These are phyloP conservation scores for Plasmodium falciparum DNA, from an alignment of 169 alveolate genomes.

Conservation along the genomic window DNA sequence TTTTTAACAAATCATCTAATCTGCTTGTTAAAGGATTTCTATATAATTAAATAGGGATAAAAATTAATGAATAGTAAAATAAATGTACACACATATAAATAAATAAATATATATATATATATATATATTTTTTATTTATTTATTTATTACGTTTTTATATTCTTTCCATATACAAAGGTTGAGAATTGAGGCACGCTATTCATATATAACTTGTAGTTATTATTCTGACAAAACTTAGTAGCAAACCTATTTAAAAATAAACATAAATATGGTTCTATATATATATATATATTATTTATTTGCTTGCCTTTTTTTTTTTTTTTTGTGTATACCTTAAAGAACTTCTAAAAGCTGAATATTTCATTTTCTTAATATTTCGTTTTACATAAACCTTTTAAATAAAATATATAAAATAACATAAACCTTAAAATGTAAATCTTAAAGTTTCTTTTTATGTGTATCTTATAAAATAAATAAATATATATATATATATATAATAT, in stretches of 20 bases:
- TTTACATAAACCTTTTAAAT: neutral
- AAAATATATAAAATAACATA: no score
- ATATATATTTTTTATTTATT: neutral
- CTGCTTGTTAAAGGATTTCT: slow-evolving; percentile 74
- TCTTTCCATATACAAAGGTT: slow-evolving; percentile 66
- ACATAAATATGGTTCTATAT: neutral
- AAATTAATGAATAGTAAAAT: neutral
- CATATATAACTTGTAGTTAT: slow-evolving; percentile 59
- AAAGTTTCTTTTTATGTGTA: no score
- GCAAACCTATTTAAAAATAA: slow-evolving; percentile 44
- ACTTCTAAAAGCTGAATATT: slow-evolving; percentile 62
- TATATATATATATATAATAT: no score
- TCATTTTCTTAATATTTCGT: slow-evolving; percentile 44
- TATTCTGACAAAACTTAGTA: slow-evolving; percentile 27
- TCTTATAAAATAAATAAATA: no score
- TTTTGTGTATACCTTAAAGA: slow-evolving; percentile 57
- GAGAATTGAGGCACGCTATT: slow-evolving; percentile 77
- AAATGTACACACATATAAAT: neutral
- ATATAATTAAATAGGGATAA: neutral
- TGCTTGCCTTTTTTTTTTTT: neutral
- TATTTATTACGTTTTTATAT: slow-evolving; percentile 50
- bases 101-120: neutral
- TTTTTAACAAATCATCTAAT: slow-evolving; percentile 59
- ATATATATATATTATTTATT: neutral
- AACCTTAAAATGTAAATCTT: no score